Base-by-base conservation (phyloP, 805 yeast genomes). In the Peterozyma toletana region DNA sequence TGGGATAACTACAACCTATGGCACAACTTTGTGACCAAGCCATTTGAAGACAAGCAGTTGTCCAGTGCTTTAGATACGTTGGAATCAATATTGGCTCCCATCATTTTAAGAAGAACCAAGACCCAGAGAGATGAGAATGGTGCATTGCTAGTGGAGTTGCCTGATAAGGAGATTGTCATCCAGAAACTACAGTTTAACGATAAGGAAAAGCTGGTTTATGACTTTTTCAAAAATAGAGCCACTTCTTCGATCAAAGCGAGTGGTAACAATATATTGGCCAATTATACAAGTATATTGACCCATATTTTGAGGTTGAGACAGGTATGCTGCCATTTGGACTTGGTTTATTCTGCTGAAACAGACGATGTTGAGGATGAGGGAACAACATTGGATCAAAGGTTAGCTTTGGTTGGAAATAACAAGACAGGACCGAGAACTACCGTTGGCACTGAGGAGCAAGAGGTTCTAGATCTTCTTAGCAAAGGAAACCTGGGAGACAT, bases 1-100 rank as follows among this genome's bases (percentile, higher is more conserved):
- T 91, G 97, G 97, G 70, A 81, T 35, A 83, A 84, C 52, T 80
- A 85, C 44, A 72, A 86, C 1, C 82, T 84, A 49, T 91, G 98
- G 98, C 83, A 82, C 51, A 78, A 87, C 13, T 89, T 89, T 57
- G 77, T 91, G 29, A 83, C 96, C 0, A 62, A 71, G 11, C 96
- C 96, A 0, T 90, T 87, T 62, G 93, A 86, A 53, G 80, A 78
- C 41, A 80, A 78, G 50, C 76, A 83, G 30, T 72, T 83, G 17
- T 69, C 76, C 6, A 80, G 80, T 50, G 91, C 97, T 0, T 70
- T 90, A 54, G 84, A 80, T 50, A 83, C 89, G 4, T 86, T 91
- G n/a, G 87, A 86, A 54, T 78, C 93, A 0, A 82, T 91, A 27
- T 64, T 90, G 45, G 89, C 86, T 48, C 97, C 97, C 0, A 73